Conservation (phyloP, 192 early-diverging fungal species). For the Rhizoclosmatium globosum region DNA sequence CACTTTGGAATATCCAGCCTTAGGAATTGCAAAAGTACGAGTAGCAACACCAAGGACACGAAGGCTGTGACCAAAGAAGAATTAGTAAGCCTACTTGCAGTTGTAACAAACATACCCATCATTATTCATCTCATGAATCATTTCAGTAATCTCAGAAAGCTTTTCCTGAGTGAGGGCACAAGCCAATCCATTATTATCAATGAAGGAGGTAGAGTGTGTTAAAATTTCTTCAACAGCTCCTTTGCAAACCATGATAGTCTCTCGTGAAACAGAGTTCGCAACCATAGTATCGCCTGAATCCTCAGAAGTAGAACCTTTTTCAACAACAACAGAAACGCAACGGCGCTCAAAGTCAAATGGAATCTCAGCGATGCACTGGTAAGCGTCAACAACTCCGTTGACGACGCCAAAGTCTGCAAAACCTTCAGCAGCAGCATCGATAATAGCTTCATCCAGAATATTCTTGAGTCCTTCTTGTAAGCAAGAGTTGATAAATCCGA, state of each 20-base stretch:
- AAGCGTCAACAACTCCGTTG: slow-evolving; percentile 15
- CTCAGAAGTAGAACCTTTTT: neutral
- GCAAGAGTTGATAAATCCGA: slow-evolving; percentile 54
- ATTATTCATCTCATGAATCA: neutral
- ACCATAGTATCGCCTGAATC: slow-evolving; percentile 12
- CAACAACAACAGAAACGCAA: slow-evolving; percentile 57
- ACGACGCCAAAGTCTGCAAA: neutral
- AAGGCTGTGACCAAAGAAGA: slow-evolving; percentile 49
- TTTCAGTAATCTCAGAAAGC: neutral
- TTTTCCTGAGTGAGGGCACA: neutral
- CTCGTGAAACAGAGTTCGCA: too few species aligned
- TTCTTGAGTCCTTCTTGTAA: slow-evolving; percentile 61
- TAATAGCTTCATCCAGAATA: slow-evolving; percentile 56
- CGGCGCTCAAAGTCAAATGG: slow-evolving; percentile 65
- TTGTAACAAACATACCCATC: neutral
- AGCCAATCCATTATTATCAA: neutral
- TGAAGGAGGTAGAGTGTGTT: neutral
- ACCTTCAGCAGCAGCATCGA: slow-evolving; percentile 42
- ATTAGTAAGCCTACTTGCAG: neutral
- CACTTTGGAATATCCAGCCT: slow-evolving; percentile 20
- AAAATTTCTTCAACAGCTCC: neutral
- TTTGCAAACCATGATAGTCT: neutral
- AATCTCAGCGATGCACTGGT: slow-evolving; percentile 55
- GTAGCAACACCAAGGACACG: slow-evolving; percentile 64
- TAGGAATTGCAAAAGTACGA: slow-evolving; percentile 34